Percentiles rank a stretch among this genome's conserved stretches.
Evolutionary conservation across 1,139 yeast species (phyloP).

Genomic region (Geotrichum klebahnii): DNA sequence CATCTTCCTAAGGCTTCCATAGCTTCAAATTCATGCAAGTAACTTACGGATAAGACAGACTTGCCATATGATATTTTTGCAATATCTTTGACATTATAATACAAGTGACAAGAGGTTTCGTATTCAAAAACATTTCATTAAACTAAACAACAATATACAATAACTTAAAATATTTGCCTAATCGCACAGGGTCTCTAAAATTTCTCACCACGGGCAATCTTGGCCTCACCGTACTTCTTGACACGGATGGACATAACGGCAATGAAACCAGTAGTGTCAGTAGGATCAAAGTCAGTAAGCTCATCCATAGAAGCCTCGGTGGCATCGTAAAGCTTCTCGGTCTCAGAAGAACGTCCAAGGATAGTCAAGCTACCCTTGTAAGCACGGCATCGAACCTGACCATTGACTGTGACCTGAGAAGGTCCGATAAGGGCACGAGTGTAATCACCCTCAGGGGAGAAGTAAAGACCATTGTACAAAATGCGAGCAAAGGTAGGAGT

Average conservation of each 20-base stretch:
- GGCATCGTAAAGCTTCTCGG: conserved; percentile 95
- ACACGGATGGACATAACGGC: conserved; percentile 97
- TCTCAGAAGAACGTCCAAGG: conserved; percentile 89
- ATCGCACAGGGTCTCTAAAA: conserved; percentile 39
- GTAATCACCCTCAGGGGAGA: conserved; percentile 96
- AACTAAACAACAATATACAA: conserved; percentile 1
- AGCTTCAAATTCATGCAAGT: too few species aligned
- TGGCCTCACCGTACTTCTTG: conserved; percentile 95
- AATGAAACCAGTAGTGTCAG: conserved; percentile 94
- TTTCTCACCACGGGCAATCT: conserved; percentile 65
- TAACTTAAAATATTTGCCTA: conserved; percentile 1
- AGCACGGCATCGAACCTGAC: conserved; percentile 87
- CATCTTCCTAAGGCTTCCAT: too few species aligned
- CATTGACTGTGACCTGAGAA: conserved; percentile 91
- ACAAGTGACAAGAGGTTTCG: too few species aligned
- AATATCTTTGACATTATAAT: too few species aligned
- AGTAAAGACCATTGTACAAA: conserved; percentile 94
- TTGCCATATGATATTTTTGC: too few species aligned
- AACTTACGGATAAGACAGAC: too few species aligned
- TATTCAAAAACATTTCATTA: too few species aligned
- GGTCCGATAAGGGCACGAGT: conserved; percentile 90
- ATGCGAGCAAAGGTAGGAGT: conserved; percentile 87
- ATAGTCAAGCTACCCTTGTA: conserved; percentile 85
- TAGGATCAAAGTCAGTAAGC: conserved; percentile 95
- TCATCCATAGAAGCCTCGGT: conserved; percentile 99